Conservation (phyloP, 2,329 filamentous ascomycete genomes). For the Penicillium paneum region DNA sequence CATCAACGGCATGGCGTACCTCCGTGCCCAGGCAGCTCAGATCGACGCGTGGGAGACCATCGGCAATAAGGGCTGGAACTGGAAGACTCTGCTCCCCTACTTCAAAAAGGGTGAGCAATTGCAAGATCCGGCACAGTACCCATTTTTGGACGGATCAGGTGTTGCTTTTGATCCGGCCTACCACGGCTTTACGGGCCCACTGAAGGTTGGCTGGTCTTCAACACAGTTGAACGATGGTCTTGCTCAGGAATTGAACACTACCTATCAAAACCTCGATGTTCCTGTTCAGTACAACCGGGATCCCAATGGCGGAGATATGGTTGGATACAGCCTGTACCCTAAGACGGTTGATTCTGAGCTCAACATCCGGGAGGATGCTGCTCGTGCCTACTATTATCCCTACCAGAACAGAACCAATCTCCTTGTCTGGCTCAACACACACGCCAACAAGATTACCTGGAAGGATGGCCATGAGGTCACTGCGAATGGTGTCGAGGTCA, state of each 20-base stretch:
- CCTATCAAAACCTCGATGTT: constrained; percentile 31
- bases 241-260: constrained; percentile 17
- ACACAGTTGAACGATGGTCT: constrained; percentile 20
- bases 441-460: constrained; percentile 43
- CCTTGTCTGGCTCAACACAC: constrained; percentile 42
- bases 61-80: constrained; percentile 33
- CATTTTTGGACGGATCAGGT: constrained; percentile 20
- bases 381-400: constrained; percentile 49
- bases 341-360: constrained; percentile 40
- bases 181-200: constrained; percentile 28
- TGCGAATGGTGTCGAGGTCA: constrained; percentile 31
- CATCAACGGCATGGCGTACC: constrained; percentile 45
- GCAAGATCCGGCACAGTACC: constrained; percentile 16
- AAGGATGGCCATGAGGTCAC: constrained; percentile 11
- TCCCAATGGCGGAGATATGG: constrained; percentile 44
- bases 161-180: constrained; percentile 22
- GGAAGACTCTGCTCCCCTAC: constrained; percentile 30
- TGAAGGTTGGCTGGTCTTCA: constrained; percentile 27
- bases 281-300: constrained; percentile 42
- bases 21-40: constrained; percentile 35
- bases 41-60: constrained; percentile 37
- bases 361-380: constrained; percentile 47
- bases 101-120: constrained; percentile 30
- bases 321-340: constrained; percentile 45
- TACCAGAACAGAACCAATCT: constrained; percentile 43